Percentiles rank a stretch among this genome's conserved stretches.
These are phyloP conservation scores for Trametes pubescens DNA, from an alignment of 1,284 basidiomycete genomes.

Conservation along the genomic window DNA sequence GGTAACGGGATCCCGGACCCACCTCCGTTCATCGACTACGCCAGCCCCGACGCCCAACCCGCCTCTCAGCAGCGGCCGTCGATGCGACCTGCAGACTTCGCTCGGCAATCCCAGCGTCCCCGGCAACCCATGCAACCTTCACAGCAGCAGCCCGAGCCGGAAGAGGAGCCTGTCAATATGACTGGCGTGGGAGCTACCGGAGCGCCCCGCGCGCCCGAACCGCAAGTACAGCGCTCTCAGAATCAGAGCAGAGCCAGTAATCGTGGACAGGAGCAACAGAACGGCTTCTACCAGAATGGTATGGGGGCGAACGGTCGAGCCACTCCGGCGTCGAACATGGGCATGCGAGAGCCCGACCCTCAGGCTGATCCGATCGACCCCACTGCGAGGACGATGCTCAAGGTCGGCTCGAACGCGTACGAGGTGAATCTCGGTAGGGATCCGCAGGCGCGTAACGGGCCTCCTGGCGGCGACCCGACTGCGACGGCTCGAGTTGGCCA, in stretches of 20 bases:
- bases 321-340: slow-evolving; percentile 25
- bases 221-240: slow-evolving; percentile 40
- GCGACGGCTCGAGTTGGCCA: slow-evolving; percentile 45
- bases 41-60: slow-evolving; percentile 67
- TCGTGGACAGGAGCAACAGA: slow-evolving; percentile 33
- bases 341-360: slow-evolving; percentile 51
- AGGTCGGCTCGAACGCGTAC: slow-evolving; percentile 71
- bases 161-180: slow-evolving; percentile 52
- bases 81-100: slow-evolving; percentile 65
- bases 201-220: slow-evolving; percentile 30
- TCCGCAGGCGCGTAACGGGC: slow-evolving; percentile 47
- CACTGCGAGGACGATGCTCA: slow-evolving; percentile 64
- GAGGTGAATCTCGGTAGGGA: slow-evolving; percentile 71
- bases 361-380: slow-evolving; percentile 66
- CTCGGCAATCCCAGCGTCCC: slow-evolving; percentile 61
- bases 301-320: slow-evolving; percentile 40
- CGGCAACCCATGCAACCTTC: slow-evolving; percentile 45
- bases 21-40: slow-evolving; percentile 83
- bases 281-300: slow-evolving; percentile 28
- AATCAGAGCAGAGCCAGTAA: slow-evolving; percentile 45
- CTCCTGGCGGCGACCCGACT: slow-evolving; percentile 19
- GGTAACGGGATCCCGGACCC: slow-evolving; percentile 87
- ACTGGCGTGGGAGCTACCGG: slow-evolving; percentile 71
- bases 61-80: slow-evolving; percentile 61
- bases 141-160: slow-evolving; percentile 50